These are phyloP conservation scores for Hamamelis virginiana DNA, from an alignment of 164 flowering plant genomes.

Conservation along the genomic window DNA sequence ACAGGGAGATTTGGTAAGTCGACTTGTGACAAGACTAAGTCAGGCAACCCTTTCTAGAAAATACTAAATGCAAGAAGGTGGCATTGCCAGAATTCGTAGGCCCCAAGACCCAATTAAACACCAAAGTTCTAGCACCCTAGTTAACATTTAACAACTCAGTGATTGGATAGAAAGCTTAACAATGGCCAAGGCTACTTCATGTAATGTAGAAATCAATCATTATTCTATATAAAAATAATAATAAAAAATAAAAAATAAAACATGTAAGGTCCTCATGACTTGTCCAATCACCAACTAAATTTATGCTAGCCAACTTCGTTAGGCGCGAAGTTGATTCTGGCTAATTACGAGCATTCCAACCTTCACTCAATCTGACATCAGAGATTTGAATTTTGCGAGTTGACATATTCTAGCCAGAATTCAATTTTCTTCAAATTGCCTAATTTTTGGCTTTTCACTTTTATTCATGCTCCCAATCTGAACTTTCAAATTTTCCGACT, in stretches of 20 bases:
- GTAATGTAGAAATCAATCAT: no score
- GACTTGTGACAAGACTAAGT: not conserved
- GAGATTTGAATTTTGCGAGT: not conserved
- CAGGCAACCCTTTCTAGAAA: not conserved
- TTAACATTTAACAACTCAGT: not conserved
- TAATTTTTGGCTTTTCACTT: no score
- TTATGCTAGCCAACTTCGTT: not conserved
- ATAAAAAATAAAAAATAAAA: no score
- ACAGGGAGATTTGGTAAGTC: not conserved
- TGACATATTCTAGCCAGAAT: not conserved
- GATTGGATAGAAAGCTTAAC: not conserved
- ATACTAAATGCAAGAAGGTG: not conserved
- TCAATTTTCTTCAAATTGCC: not conserved
- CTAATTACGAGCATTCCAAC: not conserved
- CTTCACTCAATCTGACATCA: not conserved
- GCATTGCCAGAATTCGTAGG: not conserved
- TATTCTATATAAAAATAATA: no score
- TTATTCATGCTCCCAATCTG: not conserved
- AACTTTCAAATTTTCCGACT: not conserved
- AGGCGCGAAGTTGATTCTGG: not conserved
- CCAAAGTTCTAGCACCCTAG: not conserved
- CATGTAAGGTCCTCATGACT: not conserved
- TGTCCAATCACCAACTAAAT: not conserved
- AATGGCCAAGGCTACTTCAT: not conserved
- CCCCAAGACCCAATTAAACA: not conserved